Evolutionary conservation across 371 early-diverging fungal genomes (phyloP).

Genomic region (Apophysomyces trapeziformis): DNA sequence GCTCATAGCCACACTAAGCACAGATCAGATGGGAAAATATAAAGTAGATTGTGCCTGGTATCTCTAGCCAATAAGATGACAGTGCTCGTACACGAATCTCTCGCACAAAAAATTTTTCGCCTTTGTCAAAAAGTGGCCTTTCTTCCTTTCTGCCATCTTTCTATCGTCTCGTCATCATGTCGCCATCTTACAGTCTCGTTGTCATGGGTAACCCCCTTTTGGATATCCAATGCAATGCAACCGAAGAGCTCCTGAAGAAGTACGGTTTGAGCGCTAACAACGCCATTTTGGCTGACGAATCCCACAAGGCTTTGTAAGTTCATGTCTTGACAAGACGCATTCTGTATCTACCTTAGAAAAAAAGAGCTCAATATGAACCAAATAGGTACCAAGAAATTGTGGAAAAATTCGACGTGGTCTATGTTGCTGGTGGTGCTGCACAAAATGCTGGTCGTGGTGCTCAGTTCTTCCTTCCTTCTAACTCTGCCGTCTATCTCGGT

Average conservation of each 20-base stretch:
- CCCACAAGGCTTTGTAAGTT: conserved; percentile 81
- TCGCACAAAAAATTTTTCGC: neutral
- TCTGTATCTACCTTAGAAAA: neutral
- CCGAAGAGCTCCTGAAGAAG: conserved; percentile 76
- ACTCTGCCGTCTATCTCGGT: conserved; percentile 89
- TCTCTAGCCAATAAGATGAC: neutral
- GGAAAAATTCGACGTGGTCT: conserved; percentile 70
- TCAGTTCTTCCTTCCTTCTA: conserved; percentile 86
- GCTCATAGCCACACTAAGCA: neutral
- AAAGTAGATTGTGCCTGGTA: neutral
- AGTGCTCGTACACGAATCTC: neutral
- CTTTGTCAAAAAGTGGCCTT: neutral
- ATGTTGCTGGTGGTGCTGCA: conserved; percentile 95
- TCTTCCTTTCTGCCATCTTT: neutral
- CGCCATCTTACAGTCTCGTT: conserved; percentile 39
- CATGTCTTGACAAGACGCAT: neutral
- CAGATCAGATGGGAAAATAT: neutral
- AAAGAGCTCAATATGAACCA: too few relatives aligned
- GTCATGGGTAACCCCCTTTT: conserved; percentile 95
- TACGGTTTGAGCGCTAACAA: conserved; percentile 90
- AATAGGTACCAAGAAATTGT: conserved; percentile 79
- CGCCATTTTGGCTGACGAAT: conserved; percentile 91
- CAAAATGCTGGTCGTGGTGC: conserved; percentile 95
- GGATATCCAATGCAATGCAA: conserved; percentile 90
- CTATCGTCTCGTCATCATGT: conserved; percentile 4